Evolutionary conservation across 2,329 filamentous ascomycete species (phyloP).

Genomic region (Pyrenochaeta sp.): DNA sequence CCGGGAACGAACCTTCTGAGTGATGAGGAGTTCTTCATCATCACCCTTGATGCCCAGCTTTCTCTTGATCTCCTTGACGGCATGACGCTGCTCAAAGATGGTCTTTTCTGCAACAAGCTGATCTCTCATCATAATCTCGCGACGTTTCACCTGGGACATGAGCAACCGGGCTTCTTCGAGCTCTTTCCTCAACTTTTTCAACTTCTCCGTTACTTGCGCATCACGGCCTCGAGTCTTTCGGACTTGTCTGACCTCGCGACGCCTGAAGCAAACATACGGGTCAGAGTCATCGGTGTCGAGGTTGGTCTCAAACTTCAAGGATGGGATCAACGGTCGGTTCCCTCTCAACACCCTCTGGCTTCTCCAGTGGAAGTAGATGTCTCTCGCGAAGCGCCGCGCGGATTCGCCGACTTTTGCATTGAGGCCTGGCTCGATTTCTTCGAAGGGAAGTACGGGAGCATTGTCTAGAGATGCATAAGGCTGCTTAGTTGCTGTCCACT

Average conservation of each 20-base stretch:
- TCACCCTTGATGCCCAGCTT: constrained; percentile 88
- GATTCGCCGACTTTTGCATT: constrained; percentile 64
- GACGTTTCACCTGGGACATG: constrained; percentile 76
- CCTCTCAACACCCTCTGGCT: constrained; percentile 68
- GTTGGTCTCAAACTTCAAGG: constrained; percentile 91
- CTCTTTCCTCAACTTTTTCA: constrained; percentile 89
- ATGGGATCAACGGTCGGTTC: constrained; percentile 77
- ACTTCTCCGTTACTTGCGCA: constrained; percentile 91
- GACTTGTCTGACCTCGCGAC: constrained; percentile 90
- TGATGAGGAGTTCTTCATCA: constrained; percentile 84
- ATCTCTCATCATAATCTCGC: constrained; percentile 81
- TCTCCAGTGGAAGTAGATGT: constrained; percentile 92
- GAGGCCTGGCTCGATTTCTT: constrained; percentile 68
- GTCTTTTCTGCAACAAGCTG: constrained; percentile 75
- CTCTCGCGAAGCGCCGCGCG: constrained; percentile 70
- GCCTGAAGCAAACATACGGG: constrained; percentile 96
- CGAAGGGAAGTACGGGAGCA: constrained; percentile 72
- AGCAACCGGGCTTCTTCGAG: constrained; percentile 87
- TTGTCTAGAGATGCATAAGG: constrained; percentile 92
- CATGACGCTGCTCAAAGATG: constrained; percentile 82
- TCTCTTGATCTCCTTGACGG: constrained; percentile 87
- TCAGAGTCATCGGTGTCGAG: constrained; percentile 95
- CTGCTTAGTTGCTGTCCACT: constrained; percentile 80
- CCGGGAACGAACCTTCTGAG: constrained; percentile 77
- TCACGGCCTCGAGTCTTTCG: constrained; percentile 94